Evolutionary conservation across 2,329 filamentous ascomycete genomes (phyloP), one percentile per base, ranked within the genome.

Genomic region (Coleophoma eucalyptorum): DNA sequence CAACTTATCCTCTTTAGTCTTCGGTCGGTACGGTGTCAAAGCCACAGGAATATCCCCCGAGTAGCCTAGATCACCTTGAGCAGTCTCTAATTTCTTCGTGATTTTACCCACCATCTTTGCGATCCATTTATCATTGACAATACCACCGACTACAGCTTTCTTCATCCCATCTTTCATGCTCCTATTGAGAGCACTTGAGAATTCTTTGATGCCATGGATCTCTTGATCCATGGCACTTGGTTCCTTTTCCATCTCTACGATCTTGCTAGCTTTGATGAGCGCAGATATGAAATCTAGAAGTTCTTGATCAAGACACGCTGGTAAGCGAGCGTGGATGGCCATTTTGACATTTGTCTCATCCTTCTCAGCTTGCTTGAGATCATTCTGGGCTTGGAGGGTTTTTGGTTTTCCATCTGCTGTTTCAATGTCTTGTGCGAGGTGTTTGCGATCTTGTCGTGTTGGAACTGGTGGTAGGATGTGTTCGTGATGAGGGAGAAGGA

Each of bases 221-320:
- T 58, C 61, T 41, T 61, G 53, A 48, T 67, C 59, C 50, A 65
- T 55, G 12, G 46, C 54, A 12, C 56, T 58, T 2, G 52, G 64
- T 18, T 71, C 70, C 51, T 73, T 77, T 56, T 79, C 76, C 21
- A 74, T 64, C 56, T 80, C 77, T 43, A 79, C 76, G 35, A 80
- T 69, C 54, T 80, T 80, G n/a, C 72, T 79, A 0, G 77, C 77
- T 58, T 80, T 81, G n/a, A 79, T 71, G 1, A 79, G 65, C 1
- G 77, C 76, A 1, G 77, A 76, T n/a, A 74, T 65, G 60, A 79
- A 80, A 56, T 78, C 73, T 47, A 81, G 71, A 4, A 80, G 65
- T 18, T 72, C 70, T 53, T 79, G 76, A 51, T 78, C 70, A 52
- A 80, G 76, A 3, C 67, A 63, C 1, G 74, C 73, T 0, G 78